Base-by-base conservation (phyloP, 2,329 filamentous ascomycete species). In the Aspergillus sp. region DNA sequence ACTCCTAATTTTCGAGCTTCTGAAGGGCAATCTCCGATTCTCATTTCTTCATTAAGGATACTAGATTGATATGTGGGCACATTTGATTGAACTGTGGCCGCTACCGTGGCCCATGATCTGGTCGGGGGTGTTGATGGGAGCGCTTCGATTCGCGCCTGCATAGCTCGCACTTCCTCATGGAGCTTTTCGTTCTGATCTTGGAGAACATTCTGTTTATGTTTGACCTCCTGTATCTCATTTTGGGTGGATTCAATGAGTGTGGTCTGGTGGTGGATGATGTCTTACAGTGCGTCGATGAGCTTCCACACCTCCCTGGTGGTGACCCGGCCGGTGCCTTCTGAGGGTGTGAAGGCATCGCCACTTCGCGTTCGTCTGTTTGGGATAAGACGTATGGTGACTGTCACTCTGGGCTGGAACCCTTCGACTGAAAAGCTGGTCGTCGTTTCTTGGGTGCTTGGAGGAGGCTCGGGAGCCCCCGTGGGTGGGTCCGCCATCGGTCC, bases 121-220 rank as follows among this genome's bases (percentile, higher is more conserved):
- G 41, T n/a, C 12, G 33, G 8, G 32, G 6, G 19, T 32, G 30
- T 10, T 27, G 33, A 26, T 38, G 35, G n/a, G 8, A 5, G 5
- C 5, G 6, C 42, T 19, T 52, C 45, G 26, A 52, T 9, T 32
- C 47, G 38, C 12, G 39, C 29, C 10, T 43, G 45, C 34, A 50
- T 29, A 2, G 43, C 41, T 38, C 33, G 30, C 19, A 52, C 34
- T 36, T 52, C 45, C 12, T 48, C 41, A 19, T 51, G 41, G 4
- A 51, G 45, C 39, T 45, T 49, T n/a, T 50, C 45, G 12, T 54
- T 54, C 35, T 52, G 49, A 28, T 44, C 35, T 33, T 47, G 35
- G 19, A 50, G 47, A 4, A 50, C 30, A 5, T 54, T 42, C 42
- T 54, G 47, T 40, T 50, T 34, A n/a, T 48, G 38, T 9, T 49